Base-by-base conservation (phyloP, 164 flowering plant genomes). In the Macadamia tetraphylla region DNA sequence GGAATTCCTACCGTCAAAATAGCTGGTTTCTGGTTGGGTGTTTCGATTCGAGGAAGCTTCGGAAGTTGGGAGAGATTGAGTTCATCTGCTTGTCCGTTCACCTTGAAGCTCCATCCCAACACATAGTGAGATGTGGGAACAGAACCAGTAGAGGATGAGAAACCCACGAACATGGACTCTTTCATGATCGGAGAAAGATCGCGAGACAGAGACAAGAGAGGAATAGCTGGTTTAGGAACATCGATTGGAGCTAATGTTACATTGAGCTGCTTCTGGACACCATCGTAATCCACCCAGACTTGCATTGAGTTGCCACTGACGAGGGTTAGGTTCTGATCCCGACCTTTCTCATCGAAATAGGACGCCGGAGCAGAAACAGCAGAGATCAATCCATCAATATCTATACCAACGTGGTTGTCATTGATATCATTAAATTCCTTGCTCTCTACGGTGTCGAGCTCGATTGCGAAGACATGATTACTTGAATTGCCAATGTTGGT, bases 391-490 rank as follows among this genome's bases (percentile, higher is more conserved):
- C 67, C 49, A 66, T 80, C 73, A 51, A 73, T 65, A 60, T 80
- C 69, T 46, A 80, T 59, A 11, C 83, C 81, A 0, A 80, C 74
- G 53, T 80, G 83, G 63, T 75, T 73, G 51, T 73, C 75, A n/a
- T 77, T 44, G 10, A 77, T 77, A 32, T 73, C 75, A 1, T 46
- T 65, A 32, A 73, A 78, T 69, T 75, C 56, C 51, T 3, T 46
- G 51, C 9, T 46, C 51, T 64, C 66, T 11, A 73, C 69, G 2
- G 78, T 72, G 48, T 81, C 84, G 15, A 81, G 59, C 17, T 81
- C 83, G 11, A 81, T 77, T 1, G 79, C 83, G 35, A 81, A 63
- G 2, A 81, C 6, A 44, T 78, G 81, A 64, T 81, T 78, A 4
- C 72, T 53, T 30, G 29, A 52, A 17, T 78, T 74, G 0, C 81